Evolutionary conservation across 176 grass and related monocot genomes (phyloP).

Genomic region (Tillandsia fasciculata): DNA sequence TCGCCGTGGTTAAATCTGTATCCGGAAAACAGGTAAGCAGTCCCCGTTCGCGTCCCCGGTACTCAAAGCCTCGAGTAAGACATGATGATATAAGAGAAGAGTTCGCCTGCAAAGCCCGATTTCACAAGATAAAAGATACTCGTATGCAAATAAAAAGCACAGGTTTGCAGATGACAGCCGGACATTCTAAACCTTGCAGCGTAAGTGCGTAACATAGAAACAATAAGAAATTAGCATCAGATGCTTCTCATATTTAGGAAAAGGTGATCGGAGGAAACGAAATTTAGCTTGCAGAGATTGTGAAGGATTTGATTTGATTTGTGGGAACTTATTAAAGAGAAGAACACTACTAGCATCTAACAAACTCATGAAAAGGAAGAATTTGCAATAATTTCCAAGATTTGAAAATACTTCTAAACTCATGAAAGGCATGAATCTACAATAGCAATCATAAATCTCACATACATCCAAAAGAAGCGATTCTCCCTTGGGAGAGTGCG

Average conservation of each 20-base stretch:
- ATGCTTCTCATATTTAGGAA: background rate
- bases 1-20: constrained; percentile 90
- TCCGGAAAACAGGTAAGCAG: constrained; percentile 82
- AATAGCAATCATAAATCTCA: background rate
- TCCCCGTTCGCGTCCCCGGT: constrained; percentile 45
- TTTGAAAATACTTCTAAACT: background rate
- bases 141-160: background rate
- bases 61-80: constrained; percentile 67
- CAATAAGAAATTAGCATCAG: constrained; percentile 1
- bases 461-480: constrained; percentile 47
- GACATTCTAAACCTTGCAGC: background rate
- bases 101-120: constrained; percentile 48
- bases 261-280: background rate
- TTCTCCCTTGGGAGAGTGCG: constrained; percentile 23
- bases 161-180: background rate
- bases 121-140: background rate
- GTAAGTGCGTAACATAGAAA: background rate
- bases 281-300: background rate
- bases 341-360: background rate
- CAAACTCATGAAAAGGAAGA: background rate
- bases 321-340: background rate
- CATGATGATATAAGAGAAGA: constrained; percentile 42
- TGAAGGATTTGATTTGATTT: background rate
- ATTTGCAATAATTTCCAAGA: background rate
- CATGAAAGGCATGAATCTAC: background rate